Base-by-base conservation (phyloP, 306 rosid genomes). In the Quercus wislizeni region DNA sequence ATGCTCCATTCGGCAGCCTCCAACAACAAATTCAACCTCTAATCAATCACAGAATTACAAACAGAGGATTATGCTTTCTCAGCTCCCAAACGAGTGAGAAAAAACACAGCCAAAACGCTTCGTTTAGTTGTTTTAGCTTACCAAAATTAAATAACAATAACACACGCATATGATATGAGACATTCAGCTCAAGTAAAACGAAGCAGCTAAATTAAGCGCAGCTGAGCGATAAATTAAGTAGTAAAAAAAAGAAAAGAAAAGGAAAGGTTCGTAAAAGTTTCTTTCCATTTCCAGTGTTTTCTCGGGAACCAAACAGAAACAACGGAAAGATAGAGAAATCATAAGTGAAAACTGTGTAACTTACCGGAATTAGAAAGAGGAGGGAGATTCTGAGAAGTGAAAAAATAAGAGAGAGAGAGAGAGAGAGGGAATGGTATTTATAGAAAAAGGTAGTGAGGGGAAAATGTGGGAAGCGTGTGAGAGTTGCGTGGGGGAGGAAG, bases 401-500 rank as follows among this genome's bases (percentile, higher is more conserved):
- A 17, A 33, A 54, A 25, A 4, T 25, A 57, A 4, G n/a, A 57
- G 14, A 13, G 23, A 0, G 80, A 6, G 5, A 6, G 14, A 57
- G 14, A 13, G 33, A 0, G 80, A 6, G 5, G 19, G 27, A 9
- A 25, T 38, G 30, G 74, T 3, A 71, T 33, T 59, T 5, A 80
- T 41, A 81, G 49, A 38, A 65, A 25, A 0, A 41, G 11, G 11
- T 2, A 18, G 58, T 0, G 35, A 67, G 17, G 27, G 79, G 55
- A 31, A 27, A 63, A 55, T 68, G 56, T 28, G 30, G 55, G 81
- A 72, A 76, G 88, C 87, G 90, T 84, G 97, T 83, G 93, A 89
- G 72, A n/a, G 82, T 87, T 86, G 99, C 97, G 97, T 94, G 99
- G 20, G 12, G 83, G 83, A 72, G 73, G 79, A 79, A 54, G 96